Conservation (phyloP, 441 rosid genomes). For the Pelargonium australe region DNA sequence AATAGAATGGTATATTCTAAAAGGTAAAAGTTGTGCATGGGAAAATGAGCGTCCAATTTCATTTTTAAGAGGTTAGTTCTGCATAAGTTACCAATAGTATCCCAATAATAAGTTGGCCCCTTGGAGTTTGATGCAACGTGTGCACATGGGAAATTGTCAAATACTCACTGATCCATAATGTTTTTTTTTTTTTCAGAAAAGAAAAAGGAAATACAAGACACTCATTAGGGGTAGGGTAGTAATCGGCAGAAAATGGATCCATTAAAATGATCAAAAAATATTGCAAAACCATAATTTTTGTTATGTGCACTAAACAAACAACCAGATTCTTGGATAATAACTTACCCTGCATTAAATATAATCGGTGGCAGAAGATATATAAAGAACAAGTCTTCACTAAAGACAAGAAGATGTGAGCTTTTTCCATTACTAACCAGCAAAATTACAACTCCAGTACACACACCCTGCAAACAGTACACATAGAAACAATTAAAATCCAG, state of each 20-base stretch:
- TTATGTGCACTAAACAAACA: neutral
- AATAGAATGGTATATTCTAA: too few relatives aligned
- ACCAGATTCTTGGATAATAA: neutral
- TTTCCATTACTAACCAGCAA: conserved; percentile 23
- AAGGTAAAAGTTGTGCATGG: too few relatives aligned
- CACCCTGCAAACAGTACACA: conserved; percentile 30
- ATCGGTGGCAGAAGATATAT: conserved; percentile 34
- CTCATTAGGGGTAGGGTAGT: too few relatives aligned
- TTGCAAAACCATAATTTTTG: too few relatives aligned
- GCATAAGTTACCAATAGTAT: too few relatives aligned
- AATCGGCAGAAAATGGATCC: neutral
- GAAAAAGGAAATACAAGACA: neutral
- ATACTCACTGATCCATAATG: too few relatives aligned
- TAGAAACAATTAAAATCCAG: neutral
- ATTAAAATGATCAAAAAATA: neutral
- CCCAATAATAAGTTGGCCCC: too few relatives aligned
- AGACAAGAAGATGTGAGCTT: conserved; percentile 22
- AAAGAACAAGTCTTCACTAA: conserved; percentile 28
- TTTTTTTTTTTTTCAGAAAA: neutral
- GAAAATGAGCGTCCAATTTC: neutral
- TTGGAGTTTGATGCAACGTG: too few relatives aligned
- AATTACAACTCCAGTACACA: conserved; percentile 25
- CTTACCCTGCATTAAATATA: conserved; percentile 32
- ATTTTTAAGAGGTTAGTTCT: neutral
- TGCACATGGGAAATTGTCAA: too few relatives aligned